Base-by-base conservation (phyloP, 768 basidiomycete species). In the Tylopilus rubrobrunneus region DNA sequence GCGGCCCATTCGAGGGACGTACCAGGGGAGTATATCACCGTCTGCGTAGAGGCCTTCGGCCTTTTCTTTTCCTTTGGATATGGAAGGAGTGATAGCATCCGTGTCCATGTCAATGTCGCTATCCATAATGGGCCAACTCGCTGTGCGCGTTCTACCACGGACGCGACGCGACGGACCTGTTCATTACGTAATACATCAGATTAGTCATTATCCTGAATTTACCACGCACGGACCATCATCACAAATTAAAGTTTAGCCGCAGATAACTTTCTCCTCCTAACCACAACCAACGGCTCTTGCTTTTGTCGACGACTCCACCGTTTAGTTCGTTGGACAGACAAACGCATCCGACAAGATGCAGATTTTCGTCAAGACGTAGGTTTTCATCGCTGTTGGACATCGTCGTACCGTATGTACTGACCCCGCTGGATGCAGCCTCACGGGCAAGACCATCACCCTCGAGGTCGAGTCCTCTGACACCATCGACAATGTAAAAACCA, bases 391-490 rank as follows among this genome's bases (percentile, higher is more conserved):
- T 11, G 45, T 60, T n/a, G 7, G 19, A 19, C 19, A 19, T 19
- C 11, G 2, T 5, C 14, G 19, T 14, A 15, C 27, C 14, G 19
- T 19, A 19, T 19, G 19, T 17, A 51, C 56, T 59, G 49, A 49
- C 25, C 56, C 19, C n/a, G 14, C 31, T 60, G 23, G 42, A 58
- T 9, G 31, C 65, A 93, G 90, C 87, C 90, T 96, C 66, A 96
- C 94, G 84, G 94, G 93, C 72, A 97, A 97, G 81, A 98, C 95
- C 65, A 94, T 95, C 81, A 95, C 92, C 70, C 88, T 97, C 74
- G 93, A 95, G 82, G 92, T 96, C 67, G 92, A 96, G 76, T 94
- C 92, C 62, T 94, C 92, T 56, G 92, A 95, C 78, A 95, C 92
- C 61, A 93, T 95, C 76, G 92, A 95, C 79, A 94, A 95, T 83